Evolutionary conservation across 2,329 filamentous ascomycete species (phyloP).

Genomic region (Microdochium trichocladiopsis): DNA sequence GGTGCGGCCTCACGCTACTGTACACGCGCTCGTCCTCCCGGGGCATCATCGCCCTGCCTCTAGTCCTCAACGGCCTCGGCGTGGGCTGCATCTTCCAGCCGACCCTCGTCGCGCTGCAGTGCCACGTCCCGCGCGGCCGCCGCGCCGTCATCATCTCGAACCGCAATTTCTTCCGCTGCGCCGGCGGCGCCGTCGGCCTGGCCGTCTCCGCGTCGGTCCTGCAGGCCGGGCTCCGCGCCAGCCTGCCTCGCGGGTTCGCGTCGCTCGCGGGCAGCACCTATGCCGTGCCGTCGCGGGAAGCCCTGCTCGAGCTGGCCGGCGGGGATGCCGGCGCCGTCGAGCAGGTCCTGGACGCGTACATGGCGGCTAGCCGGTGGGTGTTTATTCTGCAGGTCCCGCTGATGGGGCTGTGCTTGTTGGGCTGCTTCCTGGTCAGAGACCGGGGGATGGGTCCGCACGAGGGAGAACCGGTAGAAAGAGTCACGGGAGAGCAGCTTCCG

Average conservation of each 20-base stretch:
- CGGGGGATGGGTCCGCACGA: constrained; percentile 7
- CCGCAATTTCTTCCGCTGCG: constrained; percentile 54
- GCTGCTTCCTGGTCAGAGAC: constrained; percentile 44
- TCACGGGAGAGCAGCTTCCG: no score
- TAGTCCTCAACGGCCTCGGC: constrained; percentile 43
- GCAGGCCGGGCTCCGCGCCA: constrained; percentile 18
- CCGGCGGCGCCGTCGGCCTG: constrained; percentile 51
- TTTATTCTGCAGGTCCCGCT: constrained; percentile 51
- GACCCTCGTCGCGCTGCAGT: constrained; percentile 49
- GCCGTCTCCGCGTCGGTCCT: constrained; percentile 47
- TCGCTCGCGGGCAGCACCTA: constrained; percentile 20
- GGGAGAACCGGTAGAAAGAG: no score
- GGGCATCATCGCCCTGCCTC: constrained; percentile 40
- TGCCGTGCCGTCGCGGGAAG: constrained; percentile 9
- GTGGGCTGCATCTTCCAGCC: constrained; percentile 42
- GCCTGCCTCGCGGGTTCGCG: constrained; percentile 15
- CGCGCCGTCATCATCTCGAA: constrained; percentile 56
- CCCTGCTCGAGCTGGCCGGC: not conserved
- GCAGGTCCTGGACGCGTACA: constrained; percentile 41
- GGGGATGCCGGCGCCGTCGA: constrained; percentile 8
- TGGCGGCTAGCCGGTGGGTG: constrained; percentile 43
- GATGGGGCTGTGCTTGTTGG: constrained; percentile 39
- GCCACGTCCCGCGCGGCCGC: constrained; percentile 47
- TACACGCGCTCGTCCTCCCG: constrained; percentile 36
- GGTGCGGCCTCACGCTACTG: constrained; percentile 42